phyloP scores from a whole-genome alignment of 257 asterid genomes.

The Rhazya stricta region DNA sequence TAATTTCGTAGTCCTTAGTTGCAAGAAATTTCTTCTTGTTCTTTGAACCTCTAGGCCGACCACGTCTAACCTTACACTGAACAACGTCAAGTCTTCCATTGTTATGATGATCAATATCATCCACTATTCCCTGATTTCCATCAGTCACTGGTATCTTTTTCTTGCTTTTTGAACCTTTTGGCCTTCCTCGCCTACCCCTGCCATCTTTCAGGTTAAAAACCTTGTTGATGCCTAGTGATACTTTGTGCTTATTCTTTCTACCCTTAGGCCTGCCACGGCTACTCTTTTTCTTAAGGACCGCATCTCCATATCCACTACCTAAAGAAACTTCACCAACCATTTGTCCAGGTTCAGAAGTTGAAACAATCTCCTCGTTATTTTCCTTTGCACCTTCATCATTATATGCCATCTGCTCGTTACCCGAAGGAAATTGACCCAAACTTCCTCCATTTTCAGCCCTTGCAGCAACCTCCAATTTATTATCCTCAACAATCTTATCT shows the following conservation, averaged over 20 bases:
- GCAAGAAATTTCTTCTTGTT: neutral
- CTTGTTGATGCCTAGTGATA: neutral
- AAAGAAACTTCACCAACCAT: neutral
- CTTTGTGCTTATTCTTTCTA: neutral
- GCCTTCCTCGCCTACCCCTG: constrained; percentile 7
- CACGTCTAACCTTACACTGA: constrained; percentile 3
- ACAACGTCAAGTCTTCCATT: neutral
- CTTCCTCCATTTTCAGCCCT: neutral
- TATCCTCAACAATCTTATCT: neutral
- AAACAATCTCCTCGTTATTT: neutral
- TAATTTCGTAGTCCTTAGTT: neutral
- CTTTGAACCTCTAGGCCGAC: constrained; percentile 20
- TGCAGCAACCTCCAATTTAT: neutral
- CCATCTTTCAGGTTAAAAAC: neutral
- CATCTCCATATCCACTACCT: constrained; percentile 1
- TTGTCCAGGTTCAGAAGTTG: neutral
- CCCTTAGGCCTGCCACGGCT: constrained; percentile 20
- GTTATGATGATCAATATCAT: neutral
- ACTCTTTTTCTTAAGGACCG: constrained; percentile 5
- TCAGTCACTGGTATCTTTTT: constrained; percentile 2
- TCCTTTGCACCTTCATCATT: constrained; percentile 2
- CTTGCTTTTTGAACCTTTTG: constrained; percentile 19
- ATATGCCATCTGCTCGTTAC: neutral
- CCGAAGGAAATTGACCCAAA: neutral
- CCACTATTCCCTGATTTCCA: neutral